Conservation (phyloP, 306 rosid genomes). For the Purshia tridentata region DNA sequence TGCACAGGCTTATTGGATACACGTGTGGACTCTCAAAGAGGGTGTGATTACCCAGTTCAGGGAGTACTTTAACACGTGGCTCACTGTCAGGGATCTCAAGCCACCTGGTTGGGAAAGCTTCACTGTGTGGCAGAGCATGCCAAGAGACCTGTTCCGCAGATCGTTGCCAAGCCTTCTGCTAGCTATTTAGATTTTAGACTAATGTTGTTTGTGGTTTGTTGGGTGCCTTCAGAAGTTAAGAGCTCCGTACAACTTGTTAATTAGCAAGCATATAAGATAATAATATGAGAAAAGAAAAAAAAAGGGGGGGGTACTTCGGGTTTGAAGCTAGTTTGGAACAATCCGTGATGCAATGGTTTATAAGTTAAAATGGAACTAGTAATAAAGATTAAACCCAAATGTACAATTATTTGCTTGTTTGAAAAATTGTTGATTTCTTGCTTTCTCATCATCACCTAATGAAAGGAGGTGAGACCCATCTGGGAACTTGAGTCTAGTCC, state of each 20-base stretch:
- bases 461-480: too few relatives aligned
- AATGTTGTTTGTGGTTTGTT: background rate
- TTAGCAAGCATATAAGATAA: background rate
- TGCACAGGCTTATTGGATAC: slow-evolving; percentile 78
- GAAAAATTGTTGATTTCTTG: too few relatives aligned
- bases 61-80: slow-evolving; percentile 95
- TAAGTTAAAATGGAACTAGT: background rate
- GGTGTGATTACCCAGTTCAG: slow-evolving; percentile 68
- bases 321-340: background rate
- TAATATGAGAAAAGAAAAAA: background rate
- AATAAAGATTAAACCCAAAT: too few relatives aligned
- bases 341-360: background rate
- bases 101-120: slow-evolving; percentile 40
- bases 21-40: slow-evolving; percentile 75
- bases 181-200: slow-evolving; percentile 48
- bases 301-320: background rate
- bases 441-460: too few relatives aligned
- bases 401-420: too few relatives aligned
- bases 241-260: background rate
- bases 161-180: slow-evolving; percentile 74
- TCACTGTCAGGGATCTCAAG: slow-evolving; percentile 73
- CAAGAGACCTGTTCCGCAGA: slow-evolving; percentile 63
- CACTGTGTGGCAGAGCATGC: slow-evolving; percentile 86
- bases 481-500: too few relatives aligned
- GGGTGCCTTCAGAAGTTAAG: background rate